Base-by-base conservation (phyloP, 192 early-diverging fungal genomes). In the Coemansia sp. region DNA sequence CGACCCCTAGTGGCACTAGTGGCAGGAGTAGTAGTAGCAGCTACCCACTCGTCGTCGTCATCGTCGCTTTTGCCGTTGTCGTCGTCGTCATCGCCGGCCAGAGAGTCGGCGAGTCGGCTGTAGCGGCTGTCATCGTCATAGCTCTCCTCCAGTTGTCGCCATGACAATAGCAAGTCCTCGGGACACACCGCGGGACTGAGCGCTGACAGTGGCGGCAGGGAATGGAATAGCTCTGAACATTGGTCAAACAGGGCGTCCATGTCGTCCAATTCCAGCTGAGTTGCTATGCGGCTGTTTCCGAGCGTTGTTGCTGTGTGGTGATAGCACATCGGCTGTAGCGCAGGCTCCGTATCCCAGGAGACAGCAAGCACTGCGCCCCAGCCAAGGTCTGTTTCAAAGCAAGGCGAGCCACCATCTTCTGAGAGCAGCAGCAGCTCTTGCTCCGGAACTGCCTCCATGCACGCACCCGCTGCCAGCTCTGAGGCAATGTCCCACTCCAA, bases 121-220 rank as follows among this genome's bases (percentile, higher is more conserved):
- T 70, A 41, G 10, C 60, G 14, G 9, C 57, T 62, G 20, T 76
- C 74, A 38, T 76, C 74, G 6, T 42, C 59, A 6, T 63, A 25
- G 53, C 74, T 76, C 37, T 76, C 64, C 20, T 76, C 68, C 40
- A 70, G 65, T 6, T 58, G 56, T 12, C 35, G 29, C 56, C 56
- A 58, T 17, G 56, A 58, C 11, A 69, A 71, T 15, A 67, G 59
- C 59, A 60, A 20, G 22, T 43, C 42, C 15, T 62, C 64, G 11
- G n/a, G 19, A 19, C 14, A 36, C 8, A 51, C 36, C 6, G 2
- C 27, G 25, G 51, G 51, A 0, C 51, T 54, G 36, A 59, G 22
- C 25, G 45, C 22, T n/a, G 59, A 19, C 20, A 32, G 22, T 25
- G 25, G 29, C 6, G 56, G 20, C 24, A 63, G 25, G 29, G 46